Percentiles rank a stretch among this genome's conserved stretches.
Conservation (phyloP, 345 rosid species). For the Citrus inodora region DNA sequence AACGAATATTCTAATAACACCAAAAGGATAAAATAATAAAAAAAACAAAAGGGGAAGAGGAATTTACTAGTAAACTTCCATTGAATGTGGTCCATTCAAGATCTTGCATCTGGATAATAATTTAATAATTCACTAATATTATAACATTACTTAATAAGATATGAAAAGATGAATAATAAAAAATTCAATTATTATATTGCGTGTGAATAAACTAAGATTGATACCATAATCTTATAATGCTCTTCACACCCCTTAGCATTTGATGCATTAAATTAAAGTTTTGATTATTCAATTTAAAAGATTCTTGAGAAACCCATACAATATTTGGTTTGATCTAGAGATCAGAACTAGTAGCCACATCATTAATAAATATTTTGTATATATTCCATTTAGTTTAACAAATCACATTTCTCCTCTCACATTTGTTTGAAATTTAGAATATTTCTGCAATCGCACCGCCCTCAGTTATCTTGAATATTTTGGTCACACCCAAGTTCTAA, state of each 20-base stretch:
- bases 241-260: neutral
- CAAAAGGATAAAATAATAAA: neutral
- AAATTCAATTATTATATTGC: neutral
- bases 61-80: neutral
- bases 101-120: neutral
- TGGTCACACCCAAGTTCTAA: neutral
- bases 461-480: neutral
- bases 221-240: too few species aligned
- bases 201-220: neutral
- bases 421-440: neutral
- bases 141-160: neutral
- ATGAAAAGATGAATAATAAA: neutral
- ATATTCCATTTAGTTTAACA: neutral
- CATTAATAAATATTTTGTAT: neutral
- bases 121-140: neutral
- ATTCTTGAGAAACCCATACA: neutral
- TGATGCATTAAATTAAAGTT: neutral
- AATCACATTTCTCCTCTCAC: neutral
- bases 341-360: neutral
- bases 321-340: neutral
- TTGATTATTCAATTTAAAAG: neutral
- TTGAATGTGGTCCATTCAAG: neutral
- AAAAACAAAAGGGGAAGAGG: neutral
- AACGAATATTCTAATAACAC: neutral
- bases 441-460: neutral